Evolutionary conservation across 345 rosid genomes (phyloP), one percentile per base, ranked within the genome.

Genomic region (Rhizophora mangle): DNA sequence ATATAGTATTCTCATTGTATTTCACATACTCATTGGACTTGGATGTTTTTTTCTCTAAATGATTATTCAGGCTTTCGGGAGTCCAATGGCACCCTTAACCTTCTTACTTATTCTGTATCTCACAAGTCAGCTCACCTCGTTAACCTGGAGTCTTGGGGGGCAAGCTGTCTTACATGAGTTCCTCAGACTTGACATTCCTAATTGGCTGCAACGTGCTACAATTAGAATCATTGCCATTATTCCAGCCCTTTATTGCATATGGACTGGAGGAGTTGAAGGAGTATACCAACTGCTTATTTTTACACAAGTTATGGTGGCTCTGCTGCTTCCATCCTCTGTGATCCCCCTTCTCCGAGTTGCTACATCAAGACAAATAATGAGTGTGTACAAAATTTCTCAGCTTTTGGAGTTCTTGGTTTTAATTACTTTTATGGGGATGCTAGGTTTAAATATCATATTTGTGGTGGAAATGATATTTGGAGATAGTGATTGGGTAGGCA

Each of bases 251-350:
- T 92, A 82, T 78, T 90, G 96, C 79, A 87, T 85, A 68, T 87
- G 94, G 92, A 89, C 90, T 77, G 78, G 93, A 10, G 99, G 98
- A 77, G 85, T 90, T 67, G 98, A 92, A 65, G 99, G 99, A 64
- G 59, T 86, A 79, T 96, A 89, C 70, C 97, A 90, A 79, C 78
- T 92, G 81, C 91, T 96, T 63, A 85, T 92, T 72, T 79, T 85
- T 72, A 70, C 89, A 5, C 99, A 96, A 82, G 97, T 96, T 74
- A 74, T 88, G 68, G 83, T 89, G 53, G 98, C 98, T 51, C 81
- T 92, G 68, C 74, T 92, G 78, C 96, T 96, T 63, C 98, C 99
- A 15, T 85, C 96, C 78, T 86, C 98, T 49, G 90, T 89, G 66
- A 90, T 92, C 56, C 98, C 98, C 10, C 91, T 96, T 71, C 90